Percentiles rank a stretch among this genome's conserved stretches.
Evolutionary conservation across 2,329 filamentous ascomycete genomes (phyloP).

Genomic region (Apiospora rasikravindrae): DNA sequence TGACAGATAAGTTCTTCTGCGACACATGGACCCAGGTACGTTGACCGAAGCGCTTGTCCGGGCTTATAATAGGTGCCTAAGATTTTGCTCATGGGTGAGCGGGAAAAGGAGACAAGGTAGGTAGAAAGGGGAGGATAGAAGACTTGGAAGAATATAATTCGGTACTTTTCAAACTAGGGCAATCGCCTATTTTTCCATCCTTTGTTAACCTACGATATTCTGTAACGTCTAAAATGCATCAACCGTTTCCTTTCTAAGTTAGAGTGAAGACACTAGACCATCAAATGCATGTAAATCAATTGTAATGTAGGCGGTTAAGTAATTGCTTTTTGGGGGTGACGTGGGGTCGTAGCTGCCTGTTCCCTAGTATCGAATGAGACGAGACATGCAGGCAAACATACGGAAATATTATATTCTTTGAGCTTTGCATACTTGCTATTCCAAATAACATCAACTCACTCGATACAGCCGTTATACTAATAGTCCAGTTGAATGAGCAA

Average conservation of each 20-base stretch:
- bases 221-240: neutral
- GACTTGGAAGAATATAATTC: neutral
- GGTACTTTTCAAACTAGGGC: neutral
- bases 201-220: neutral
- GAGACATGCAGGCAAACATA: neutral
- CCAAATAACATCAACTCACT: neutral
- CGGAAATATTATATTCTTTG: no score
- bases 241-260: neutral
- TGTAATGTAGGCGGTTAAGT: neutral
- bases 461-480: neutral
- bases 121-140: neutral
- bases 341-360: constrained; percentile 14
- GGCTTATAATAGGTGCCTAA: neutral
- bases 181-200: neutral
- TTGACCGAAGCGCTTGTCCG: neutral
- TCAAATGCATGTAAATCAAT: neutral
- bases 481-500: no score
- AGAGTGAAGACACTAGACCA: neutral
- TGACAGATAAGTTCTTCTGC: neutral
- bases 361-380: neutral
- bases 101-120: neutral
- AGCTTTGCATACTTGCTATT: neutral
- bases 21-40: neutral
- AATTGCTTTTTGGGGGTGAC: neutral
- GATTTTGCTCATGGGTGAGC: neutral